Evolutionary conservation across 768 basidiomycete species (phyloP).

Genomic region (Phlebiopsis gigantea): DNA sequence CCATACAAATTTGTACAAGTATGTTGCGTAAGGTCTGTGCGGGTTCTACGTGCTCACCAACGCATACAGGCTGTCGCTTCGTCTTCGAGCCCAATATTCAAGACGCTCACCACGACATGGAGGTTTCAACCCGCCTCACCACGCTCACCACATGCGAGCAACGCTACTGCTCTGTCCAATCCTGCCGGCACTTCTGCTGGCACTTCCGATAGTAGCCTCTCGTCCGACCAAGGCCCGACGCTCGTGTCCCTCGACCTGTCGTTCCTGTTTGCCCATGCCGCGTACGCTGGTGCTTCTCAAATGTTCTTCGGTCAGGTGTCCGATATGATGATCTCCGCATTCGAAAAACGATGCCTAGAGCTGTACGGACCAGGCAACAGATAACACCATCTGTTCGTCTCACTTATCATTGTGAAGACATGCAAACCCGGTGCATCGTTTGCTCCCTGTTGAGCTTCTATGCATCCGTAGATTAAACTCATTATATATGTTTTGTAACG

Average conservation of each 20-base stretch:
- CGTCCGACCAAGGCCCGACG: conserved; percentile 46
- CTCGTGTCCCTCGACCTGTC: conserved; percentile 79
- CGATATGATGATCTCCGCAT: conserved; percentile 86
- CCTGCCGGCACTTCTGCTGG: neutral
- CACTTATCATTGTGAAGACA: no score
- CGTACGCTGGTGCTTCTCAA: conserved; percentile 79
- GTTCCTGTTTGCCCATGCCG: conserved; percentile 83
- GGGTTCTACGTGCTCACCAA: neutral
- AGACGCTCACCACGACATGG: conserved; percentile 68
- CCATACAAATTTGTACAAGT: conserved; percentile 82
- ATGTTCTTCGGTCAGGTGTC: conserved; percentile 86
- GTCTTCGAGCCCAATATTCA: conserved; percentile 70
- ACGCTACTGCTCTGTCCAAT: conserved; percentile 9
- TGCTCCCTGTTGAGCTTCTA: no score
- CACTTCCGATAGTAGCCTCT: neutral
- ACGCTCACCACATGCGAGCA: conserved; percentile 34
- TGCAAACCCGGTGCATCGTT: no score
- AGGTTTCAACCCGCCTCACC: conserved; percentile 56
- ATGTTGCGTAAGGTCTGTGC: neutral
- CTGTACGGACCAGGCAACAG: conserved; percentile 54
- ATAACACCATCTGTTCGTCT: no score
- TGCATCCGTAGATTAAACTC: no score
- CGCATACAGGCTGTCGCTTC: conserved; percentile 60
- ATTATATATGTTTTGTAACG: neutral
- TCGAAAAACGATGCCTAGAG: conserved; percentile 75